A percentile compares a stretch with the other conserved stretches of the same genome.
phyloP scores from a whole-genome alignment of 1,284 basidiomycete species.

The Boletellus deceptivus region DNA sequence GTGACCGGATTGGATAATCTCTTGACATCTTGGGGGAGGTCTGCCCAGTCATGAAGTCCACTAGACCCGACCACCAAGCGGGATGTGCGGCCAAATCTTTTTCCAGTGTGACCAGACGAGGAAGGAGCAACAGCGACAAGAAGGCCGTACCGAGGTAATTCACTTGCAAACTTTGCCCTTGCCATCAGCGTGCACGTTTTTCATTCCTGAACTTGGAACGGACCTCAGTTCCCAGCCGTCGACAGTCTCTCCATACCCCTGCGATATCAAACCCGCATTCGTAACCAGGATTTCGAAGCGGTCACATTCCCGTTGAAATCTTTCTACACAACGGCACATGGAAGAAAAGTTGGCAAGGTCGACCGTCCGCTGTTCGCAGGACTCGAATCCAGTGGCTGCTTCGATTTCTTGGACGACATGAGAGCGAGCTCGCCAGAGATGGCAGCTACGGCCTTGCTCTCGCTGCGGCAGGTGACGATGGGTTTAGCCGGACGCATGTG shows the following conservation, averaged over 20 bases:
- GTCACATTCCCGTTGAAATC: constrained; percentile 7
- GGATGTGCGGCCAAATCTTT: constrained; percentile 9
- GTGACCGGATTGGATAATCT: constrained; percentile 30
- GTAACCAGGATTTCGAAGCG: constrained; percentile 20
- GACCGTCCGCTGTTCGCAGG: constrained; percentile 10
- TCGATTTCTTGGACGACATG: constrained; percentile 10
- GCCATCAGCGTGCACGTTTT: not conserved
- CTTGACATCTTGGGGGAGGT: constrained; percentile 26
- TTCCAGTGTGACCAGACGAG: constrained; percentile 18
- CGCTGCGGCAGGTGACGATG: constrained; percentile 41
- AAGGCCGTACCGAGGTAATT: constrained; percentile 22
- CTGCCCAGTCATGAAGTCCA: constrained; percentile 23
- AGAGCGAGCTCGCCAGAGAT: constrained; percentile 12
- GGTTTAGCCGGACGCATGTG: constrained; percentile 40
- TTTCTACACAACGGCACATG: constrained; percentile 16
- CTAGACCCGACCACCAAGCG: constrained; percentile 24
- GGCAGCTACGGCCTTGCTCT: constrained; percentile 37
- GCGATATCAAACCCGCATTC: constrained; percentile 14
- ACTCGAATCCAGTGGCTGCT: constrained; percentile 5
- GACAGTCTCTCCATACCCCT: constrained; percentile 5
- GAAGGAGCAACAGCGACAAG: constrained; percentile 17
- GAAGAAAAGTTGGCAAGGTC: constrained; percentile 22
- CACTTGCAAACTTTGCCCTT: constrained; percentile 19
- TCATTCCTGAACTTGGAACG: not conserved
- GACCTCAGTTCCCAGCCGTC: constrained; percentile 23